Evolutionary conservation across 73 alveolate genomes (phyloP).

Genomic region (Strombidium stylifer): DNA sequence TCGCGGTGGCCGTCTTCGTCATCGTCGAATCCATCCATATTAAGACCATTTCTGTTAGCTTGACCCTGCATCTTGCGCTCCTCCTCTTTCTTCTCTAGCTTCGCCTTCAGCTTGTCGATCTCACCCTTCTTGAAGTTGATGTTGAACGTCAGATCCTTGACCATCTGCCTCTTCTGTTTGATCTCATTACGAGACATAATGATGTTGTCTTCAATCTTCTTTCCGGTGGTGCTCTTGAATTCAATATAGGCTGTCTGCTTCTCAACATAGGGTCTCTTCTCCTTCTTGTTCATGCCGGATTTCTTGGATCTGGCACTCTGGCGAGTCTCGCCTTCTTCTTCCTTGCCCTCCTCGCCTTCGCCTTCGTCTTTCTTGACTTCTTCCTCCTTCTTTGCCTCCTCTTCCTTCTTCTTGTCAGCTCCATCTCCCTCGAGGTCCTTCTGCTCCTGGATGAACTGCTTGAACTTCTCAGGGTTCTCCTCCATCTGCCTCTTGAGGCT

Average conservation of each 20-base stretch:
- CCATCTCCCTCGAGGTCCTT: slow-evolving; percentile 39
- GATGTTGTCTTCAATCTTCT: slow-evolving; percentile 67
- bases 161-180: slow-evolving; percentile 73
- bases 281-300: slow-evolving; percentile 22
- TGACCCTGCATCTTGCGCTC: slow-evolving; percentile 60
- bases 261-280: slow-evolving; percentile 37
- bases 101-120: slow-evolving; percentile 55
- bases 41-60: not conserved
- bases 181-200: slow-evolving; percentile 72
- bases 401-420: slow-evolving; percentile 16
- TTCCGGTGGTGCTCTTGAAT: slow-evolving; percentile 74
- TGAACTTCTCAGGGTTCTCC: slow-evolving; percentile 33
- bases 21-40: not conserved
- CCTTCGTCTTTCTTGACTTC: slow-evolving; percentile 35
- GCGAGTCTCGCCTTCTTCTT: slow-evolving; percentile 50
- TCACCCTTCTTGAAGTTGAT: slow-evolving; percentile 55
- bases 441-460: slow-evolving; percentile 8
- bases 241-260: slow-evolving; percentile 72
- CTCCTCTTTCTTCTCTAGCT: slow-evolving; percentile 71
- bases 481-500: slow-evolving; percentile 19
- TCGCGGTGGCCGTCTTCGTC: slow-evolving; percentile 28
- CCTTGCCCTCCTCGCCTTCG: slow-evolving; percentile 33
- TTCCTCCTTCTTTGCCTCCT: slow-evolving; percentile 51
- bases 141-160: slow-evolving; percentile 23
- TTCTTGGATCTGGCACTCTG: slow-evolving; percentile 34